Conservation (phyloP, 768 basidiomycete genomes). For the Strobilomyces dryophilus region DNA sequence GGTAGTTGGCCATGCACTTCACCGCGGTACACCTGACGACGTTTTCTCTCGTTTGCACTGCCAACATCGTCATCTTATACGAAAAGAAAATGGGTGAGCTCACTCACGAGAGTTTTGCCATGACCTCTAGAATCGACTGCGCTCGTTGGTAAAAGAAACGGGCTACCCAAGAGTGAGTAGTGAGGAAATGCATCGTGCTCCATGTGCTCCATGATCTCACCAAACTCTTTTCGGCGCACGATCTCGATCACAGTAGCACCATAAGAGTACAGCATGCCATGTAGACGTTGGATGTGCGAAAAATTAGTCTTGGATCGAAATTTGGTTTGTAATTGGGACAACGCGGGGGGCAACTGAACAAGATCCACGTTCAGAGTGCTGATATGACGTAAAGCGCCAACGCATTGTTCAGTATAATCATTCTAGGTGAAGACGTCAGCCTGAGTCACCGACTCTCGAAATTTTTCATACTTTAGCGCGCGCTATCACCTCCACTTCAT, state of each 20-base stretch:
- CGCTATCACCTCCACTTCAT: conserved; percentile 55
- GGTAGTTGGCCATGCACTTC: conserved; percentile 86
- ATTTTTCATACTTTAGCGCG: conserved; percentile 45
- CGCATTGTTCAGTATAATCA: conserved; percentile 60
- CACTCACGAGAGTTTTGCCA: conserved; percentile 82
- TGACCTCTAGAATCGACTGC: conserved; percentile 75
- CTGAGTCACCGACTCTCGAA: neutral
- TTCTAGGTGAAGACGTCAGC: conserved; percentile 46
- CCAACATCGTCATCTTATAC: conserved; percentile 4
- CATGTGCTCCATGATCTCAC: conserved; percentile 39
- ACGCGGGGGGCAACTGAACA: conserved; percentile 61
- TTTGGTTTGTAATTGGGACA: conserved; percentile 64
- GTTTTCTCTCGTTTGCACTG: conserved; percentile 74
- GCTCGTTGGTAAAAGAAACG: conserved; percentile 80
- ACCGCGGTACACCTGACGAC: conserved; percentile 79
- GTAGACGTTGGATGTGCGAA: conserved; percentile 84
- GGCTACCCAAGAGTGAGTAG: conserved; percentile 37
- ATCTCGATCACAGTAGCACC: conserved; percentile 89
- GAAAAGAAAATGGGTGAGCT: conserved; percentile 1
- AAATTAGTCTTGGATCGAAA: conserved; percentile 81
- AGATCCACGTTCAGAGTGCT: conserved; percentile 80
- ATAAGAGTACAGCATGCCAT: conserved; percentile 89
- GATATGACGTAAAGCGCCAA: conserved; percentile 68
- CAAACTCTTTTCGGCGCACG: conserved; percentile 85
- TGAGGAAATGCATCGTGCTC: neutral